A percentile compares a stretch with the other conserved stretches of the same genome.
phyloP scores from a whole-genome alignment of 2,329 filamentous ascomycete species.

The Xylaria sp. region DNA sequence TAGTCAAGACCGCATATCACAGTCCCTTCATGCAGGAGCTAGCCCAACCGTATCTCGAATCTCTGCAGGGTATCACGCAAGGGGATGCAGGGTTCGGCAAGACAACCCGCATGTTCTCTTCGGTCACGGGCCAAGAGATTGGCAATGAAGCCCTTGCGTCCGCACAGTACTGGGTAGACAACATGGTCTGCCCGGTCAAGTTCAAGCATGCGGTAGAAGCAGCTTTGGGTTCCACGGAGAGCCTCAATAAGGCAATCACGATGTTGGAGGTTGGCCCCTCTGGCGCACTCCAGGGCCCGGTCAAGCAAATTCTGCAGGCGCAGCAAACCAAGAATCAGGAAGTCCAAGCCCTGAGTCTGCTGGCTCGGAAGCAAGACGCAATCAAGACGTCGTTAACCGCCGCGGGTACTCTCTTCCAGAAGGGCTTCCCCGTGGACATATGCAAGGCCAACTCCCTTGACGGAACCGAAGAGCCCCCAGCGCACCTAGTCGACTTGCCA shows the following conservation, averaged over 20 bases:
- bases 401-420: slow-evolving; percentile 33
- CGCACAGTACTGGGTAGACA: slow-evolving; percentile 36
- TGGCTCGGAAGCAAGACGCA: slow-evolving; percentile 36
- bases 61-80: slow-evolving; percentile 27
- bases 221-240: slow-evolving; percentile 17
- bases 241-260: slow-evolving; percentile 23
- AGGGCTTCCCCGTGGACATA: slow-evolving; percentile 37
- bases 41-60: slow-evolving; percentile 38
- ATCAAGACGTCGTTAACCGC: slow-evolving; percentile 35
- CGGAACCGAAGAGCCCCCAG: slow-evolving; percentile 35
- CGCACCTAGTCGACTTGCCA: slow-evolving; percentile 42
- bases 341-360: slow-evolving; percentile 29
- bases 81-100: slow-evolving; percentile 10
- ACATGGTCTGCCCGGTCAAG: slow-evolving; percentile 41
- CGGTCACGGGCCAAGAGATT: slow-evolving; percentile 32
- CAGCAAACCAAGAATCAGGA: slow-evolving; percentile 31
- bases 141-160: slow-evolving; percentile 27
- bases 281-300: slow-evolving; percentile 39
- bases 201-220: slow-evolving; percentile 39
- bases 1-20: slow-evolving; percentile 48
- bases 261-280: slow-evolving; percentile 42
- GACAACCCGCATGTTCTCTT: slow-evolving; percentile 32
- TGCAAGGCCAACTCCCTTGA: slow-evolving; percentile 38
- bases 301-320: slow-evolving; percentile 38
- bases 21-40: slow-evolving; percentile 44